phyloP scores from a whole-genome alignment of 1,284 basidiomycete species.

The Peniophora sp. region DNA sequence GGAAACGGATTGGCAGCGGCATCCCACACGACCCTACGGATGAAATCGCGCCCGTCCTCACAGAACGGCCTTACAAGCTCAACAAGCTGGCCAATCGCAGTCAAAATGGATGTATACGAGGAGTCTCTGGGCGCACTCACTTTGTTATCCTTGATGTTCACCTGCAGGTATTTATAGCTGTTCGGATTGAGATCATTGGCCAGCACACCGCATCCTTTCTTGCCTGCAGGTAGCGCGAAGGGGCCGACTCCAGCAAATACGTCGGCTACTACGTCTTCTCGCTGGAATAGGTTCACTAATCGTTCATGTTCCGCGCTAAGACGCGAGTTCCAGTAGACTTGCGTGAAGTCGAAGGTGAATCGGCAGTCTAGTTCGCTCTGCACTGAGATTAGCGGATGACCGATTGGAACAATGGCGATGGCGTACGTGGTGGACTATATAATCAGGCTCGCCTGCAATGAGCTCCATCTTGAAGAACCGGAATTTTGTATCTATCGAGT shows the following conservation, averaged over 20 bases:
- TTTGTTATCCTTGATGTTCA: slow-evolving; percentile 71
- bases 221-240: slow-evolving; percentile 90
- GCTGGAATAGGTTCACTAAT: slow-evolving; percentile 63
- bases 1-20: slow-evolving; percentile 60
- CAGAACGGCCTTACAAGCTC: slow-evolving; percentile 63
- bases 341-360: slow-evolving; percentile 92
- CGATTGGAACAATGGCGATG: slow-evolving; percentile 5
- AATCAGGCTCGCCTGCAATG: slow-evolving; percentile 84
- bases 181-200: slow-evolving; percentile 95
- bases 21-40: slow-evolving; percentile 47
- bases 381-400: slow-evolving; percentile 6
- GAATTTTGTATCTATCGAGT: slow-evolving; percentile 82
- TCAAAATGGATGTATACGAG: neutral
- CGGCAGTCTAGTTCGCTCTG: slow-evolving; percentile 79
- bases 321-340: slow-evolving; percentile 98
- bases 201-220: slow-evolving; percentile 80
- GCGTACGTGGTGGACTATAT: slow-evolving; percentile 75
- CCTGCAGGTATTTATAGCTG: slow-evolving; percentile 70
- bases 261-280: slow-evolving; percentile 79
- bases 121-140: slow-evolving; percentile 31
- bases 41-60: slow-evolving; percentile 83
- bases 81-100: slow-evolving; percentile 46
- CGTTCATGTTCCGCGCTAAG: slow-evolving; percentile 88
- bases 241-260: slow-evolving; percentile 98
- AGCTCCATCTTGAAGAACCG: slow-evolving; percentile 98